A percentile compares a stretch with the other conserved stretches of the same genome.
These are phyloP conservation scores for Entomophthora muscae DNA, from an alignment of 371 early-diverging fungal species.

Conservation along the genomic window DNA sequence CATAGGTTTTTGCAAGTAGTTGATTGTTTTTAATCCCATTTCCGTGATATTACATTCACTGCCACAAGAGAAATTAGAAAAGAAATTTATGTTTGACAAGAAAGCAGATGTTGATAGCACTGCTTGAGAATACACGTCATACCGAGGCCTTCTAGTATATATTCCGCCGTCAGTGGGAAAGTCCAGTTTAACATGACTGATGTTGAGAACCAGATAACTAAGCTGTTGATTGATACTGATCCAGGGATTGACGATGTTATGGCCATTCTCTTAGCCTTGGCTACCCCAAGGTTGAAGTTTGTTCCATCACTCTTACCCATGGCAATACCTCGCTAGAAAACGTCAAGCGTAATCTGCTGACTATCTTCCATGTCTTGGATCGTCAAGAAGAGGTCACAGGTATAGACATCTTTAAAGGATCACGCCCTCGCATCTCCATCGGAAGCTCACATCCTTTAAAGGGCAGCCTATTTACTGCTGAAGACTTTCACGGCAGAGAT, in stretches of 20 bases:
- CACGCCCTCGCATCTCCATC: background rate
- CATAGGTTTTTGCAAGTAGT: too few species aligned
- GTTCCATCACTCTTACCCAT: conserved; percentile 26
- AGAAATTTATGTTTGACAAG: too few species aligned
- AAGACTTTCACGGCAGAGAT: conserved; percentile 28
- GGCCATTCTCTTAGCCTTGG: conserved; percentile 25
- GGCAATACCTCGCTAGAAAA: conserved; percentile 25
- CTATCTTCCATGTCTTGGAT: conserved; percentile 11
- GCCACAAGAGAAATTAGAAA: too few species aligned
- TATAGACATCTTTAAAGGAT: background rate
- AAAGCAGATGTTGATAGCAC: too few species aligned
- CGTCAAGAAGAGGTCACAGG: conserved; percentile 8
- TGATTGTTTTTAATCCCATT: too few species aligned
- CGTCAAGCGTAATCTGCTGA: conserved; percentile 16
- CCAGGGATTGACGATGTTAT: conserved; percentile 28
- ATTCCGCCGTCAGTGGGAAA: too few species aligned
- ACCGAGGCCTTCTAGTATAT: too few species aligned
- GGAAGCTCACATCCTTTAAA: conserved; percentile 23
- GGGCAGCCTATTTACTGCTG: conserved; percentile 14
- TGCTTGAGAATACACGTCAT: too few species aligned
- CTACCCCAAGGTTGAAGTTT: conserved; percentile 24
- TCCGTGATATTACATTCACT: too few species aligned
- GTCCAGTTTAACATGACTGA: too few species aligned
- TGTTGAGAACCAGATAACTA: too few species aligned
- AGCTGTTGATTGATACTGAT: conserved; percentile 14